phyloP scores from a whole-genome alignment of 176 grass and related monocot genomes.

The Oryza nivara region DNA sequence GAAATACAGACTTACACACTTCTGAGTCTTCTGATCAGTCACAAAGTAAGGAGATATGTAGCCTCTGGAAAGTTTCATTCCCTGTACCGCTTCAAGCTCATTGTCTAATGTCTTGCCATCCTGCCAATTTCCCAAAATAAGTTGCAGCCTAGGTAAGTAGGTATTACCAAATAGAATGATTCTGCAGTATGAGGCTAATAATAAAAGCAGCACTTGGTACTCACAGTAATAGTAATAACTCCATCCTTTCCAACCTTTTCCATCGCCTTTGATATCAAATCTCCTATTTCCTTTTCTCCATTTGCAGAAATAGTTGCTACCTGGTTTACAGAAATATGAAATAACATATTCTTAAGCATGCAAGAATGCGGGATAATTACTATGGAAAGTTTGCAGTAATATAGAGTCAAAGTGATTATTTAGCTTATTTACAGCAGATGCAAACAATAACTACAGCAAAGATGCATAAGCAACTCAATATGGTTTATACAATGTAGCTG shows the following conservation, averaged over 20 bases:
- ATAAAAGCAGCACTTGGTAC: constrained; percentile 44
- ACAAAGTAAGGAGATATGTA: constrained; percentile 98
- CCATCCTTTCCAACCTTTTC: constrained; percentile 94
- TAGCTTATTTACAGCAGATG: not conserved
- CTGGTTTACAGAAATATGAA: constrained; percentile 54
- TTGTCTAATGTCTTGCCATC: constrained; percentile 86
- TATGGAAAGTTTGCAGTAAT: not conserved
- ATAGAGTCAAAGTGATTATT: constrained; percentile 13
- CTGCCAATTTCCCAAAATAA: constrained; percentile 50
- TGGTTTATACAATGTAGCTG: not conserved
- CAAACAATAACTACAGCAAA: constrained; percentile 20
- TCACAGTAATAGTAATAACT: constrained; percentile 87
- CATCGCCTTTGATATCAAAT: constrained; percentile 86
- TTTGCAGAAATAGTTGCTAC: constrained; percentile 97
- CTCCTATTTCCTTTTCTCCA: constrained; percentile 93
- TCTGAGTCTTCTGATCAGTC: constrained; percentile 89
- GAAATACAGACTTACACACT: constrained; percentile 72
- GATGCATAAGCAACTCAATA: constrained; percentile 26
- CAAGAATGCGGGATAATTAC: not conserved
- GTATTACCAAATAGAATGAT: not conserved
- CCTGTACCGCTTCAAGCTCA: constrained; percentile 85
- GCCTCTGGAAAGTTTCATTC: constrained; percentile 92
- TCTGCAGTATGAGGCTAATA: constrained; percentile 2
- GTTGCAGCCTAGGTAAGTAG: not conserved
- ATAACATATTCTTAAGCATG: not conserved